Evolutionary conservation across 345 rosid genomes (phyloP), one percentile per base, ranked within the genome.

Genomic region (Mercurialis annua): DNA sequence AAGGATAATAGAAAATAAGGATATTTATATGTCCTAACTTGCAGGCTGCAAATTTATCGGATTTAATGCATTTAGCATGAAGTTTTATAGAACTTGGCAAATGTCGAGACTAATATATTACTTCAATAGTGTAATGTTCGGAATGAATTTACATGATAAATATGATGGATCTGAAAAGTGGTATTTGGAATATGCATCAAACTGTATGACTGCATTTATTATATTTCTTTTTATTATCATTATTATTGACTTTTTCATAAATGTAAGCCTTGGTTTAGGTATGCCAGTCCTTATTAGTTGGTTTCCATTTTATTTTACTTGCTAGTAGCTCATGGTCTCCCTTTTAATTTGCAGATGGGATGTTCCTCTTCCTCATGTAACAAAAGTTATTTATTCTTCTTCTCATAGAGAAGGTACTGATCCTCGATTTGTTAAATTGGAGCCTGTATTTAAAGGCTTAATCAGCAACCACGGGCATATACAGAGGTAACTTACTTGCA

Each of bases 371-470:
- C 93, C 90, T 60, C 80, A 53, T 56, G 68, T 84, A 17, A 74
- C 84, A 62, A 81, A 82, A 77, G 71, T 48, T 40, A 62, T 87
- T 64, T 91, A 87, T 74, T 77, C 83, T 75, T 77, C 85, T 67
- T 77, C 87, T 43, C 61, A 71, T 67, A 75, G 57, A 73, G 85
- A 81, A 68, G 86, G 83, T 26, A 82, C 85, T 36, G 99, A 94
- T 84, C 99, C 97, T 67, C 92, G 93, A 38, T 91, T 89, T 75
- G 80, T 91, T 47, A 89, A 91, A 75, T 46, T 94, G 83, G 76
- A 85, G 76, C 96, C 99, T 47, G 88, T 94, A 70, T 89, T 94
- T 73, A 87, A 75, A 76, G 91, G 93, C 75, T 84, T 96, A 59
- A 74, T 70, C 71, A 66, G 85, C 73, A 89, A 83, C 58, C 74